phyloP scores from a whole-genome alignment of 805 yeast species.

The Saccharomyces eubayanus region DNA sequence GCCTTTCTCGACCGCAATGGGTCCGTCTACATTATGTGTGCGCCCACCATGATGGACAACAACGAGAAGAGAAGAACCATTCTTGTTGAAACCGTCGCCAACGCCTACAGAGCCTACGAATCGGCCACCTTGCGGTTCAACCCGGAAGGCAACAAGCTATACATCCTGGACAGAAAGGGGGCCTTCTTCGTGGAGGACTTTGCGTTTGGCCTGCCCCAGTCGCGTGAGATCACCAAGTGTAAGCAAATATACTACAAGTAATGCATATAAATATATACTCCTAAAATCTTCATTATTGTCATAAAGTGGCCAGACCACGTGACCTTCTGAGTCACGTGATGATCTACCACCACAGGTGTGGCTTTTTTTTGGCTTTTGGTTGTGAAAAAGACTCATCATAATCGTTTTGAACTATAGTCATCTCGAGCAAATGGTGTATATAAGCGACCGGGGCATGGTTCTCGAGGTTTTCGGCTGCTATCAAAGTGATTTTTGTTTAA shows the following conservation, averaged over 20 bases:
- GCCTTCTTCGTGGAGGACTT: slow-evolving; percentile 72
- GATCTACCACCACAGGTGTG: not conserved
- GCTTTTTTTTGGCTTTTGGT: not conserved
- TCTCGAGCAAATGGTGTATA: not conserved
- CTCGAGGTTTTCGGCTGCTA: not conserved
- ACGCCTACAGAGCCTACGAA: slow-evolving; percentile 62
- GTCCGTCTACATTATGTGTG: slow-evolving; percentile 55
- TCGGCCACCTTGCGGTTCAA: slow-evolving; percentile 76
- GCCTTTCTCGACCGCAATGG: slow-evolving; percentile 80
- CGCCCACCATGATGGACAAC: slow-evolving; percentile 45
- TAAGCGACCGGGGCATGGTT: not conserved
- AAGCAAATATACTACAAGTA: slow-evolving; percentile 36
- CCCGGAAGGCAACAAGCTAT: slow-evolving; percentile 71
- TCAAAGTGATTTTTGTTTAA: not conserved
- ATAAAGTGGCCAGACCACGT: not conserved
- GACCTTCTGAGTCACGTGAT: not conserved
- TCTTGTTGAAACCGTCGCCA: slow-evolving; percentile 67
- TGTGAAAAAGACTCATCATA: not conserved
- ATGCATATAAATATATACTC: slow-evolving; percentile 17
- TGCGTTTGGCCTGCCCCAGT: slow-evolving; percentile 75
- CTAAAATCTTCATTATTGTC: not conserved
- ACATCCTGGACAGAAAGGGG: slow-evolving; percentile 76
- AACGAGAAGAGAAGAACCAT: slow-evolving; percentile 43
- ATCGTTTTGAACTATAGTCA: not conserved
- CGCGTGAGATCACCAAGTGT: slow-evolving; percentile 57